These are phyloP conservation scores for Filobasidium floriforme DNA, from an alignment of 768 basidiomycete species.

Conservation along the genomic window DNA sequence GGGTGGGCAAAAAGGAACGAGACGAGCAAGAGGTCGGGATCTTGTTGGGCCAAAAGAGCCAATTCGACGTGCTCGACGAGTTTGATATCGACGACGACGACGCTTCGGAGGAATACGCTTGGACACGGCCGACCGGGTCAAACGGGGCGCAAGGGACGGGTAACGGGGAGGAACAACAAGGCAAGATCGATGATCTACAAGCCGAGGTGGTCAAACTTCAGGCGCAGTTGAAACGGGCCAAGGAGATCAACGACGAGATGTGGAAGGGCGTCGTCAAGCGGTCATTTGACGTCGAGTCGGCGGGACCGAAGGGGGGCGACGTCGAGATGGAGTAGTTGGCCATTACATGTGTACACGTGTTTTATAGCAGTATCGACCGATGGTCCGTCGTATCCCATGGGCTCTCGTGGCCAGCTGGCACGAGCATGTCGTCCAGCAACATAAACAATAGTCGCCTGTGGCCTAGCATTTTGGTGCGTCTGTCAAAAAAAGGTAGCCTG, in stretches of 20 bases:
- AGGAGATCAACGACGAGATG: slow-evolving; percentile 86
- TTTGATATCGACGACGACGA: slow-evolving; percentile 9
- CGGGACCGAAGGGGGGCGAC: background rate
- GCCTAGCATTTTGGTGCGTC: no score
- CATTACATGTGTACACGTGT: no score
- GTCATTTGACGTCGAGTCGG: slow-evolving; percentile 12
- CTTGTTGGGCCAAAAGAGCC: slow-evolving; percentile 26
- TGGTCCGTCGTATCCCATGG: no score
- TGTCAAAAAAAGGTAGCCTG: no score
- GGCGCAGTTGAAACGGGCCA: slow-evolving; percentile 70
- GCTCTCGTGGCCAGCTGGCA: no score
- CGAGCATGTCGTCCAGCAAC: no score
- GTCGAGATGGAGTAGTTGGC: no score
- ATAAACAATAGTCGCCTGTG: no score
- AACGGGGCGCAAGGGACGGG: background rate
- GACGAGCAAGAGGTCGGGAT: slow-evolving; percentile 34
- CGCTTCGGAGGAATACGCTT: background rate
- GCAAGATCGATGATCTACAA: slow-evolving; percentile 52
- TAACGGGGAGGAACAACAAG: background rate
- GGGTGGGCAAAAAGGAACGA: slow-evolving; percentile 32
- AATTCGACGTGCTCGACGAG: slow-evolving; percentile 16
- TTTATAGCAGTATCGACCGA: no score
- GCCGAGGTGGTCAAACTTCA: slow-evolving; percentile 60
- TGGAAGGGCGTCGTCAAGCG: slow-evolving; percentile 74
- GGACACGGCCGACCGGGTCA: background rate